These are phyloP conservation scores for Dorcoceras hygrometricum DNA, from an alignment of 257 asterid genomes.

Conservation along the genomic window DNA sequence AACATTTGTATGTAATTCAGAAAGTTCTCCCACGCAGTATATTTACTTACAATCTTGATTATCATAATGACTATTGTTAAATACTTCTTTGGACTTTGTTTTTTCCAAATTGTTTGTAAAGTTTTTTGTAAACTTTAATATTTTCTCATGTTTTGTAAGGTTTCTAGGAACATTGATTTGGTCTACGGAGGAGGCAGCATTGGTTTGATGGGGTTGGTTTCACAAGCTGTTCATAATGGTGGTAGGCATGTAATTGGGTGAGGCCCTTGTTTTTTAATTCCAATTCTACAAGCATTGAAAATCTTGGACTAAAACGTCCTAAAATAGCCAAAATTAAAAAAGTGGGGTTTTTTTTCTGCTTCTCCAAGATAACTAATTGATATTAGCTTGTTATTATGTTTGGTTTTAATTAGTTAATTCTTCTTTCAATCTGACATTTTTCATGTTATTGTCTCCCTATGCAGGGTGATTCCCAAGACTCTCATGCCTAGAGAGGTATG, in stretches of 20 bases:
- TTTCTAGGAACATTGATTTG: constrained; percentile 55
- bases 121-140: not conserved
- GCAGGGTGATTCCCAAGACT: constrained; percentile 99
- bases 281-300: constrained; percentile 10
- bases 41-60: not conserved
- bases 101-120: too few relatives aligned
- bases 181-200: constrained; percentile 66
- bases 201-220: constrained; percentile 57
- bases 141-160: constrained; percentile 29
- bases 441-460: constrained; percentile 64
- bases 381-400: constrained; percentile 6
- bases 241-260: constrained; percentile 60
- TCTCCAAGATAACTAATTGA: not conserved
- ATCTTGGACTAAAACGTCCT: not conserved
- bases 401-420: constrained; percentile 6
- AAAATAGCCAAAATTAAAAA: not conserved
- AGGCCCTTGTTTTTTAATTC: constrained; percentile 23
- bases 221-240: constrained; percentile 60
- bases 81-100: not conserved
- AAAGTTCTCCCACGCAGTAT: not conserved
- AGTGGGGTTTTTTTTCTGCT: too few relatives aligned
- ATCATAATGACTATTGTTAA: not conserved
- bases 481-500: constrained; percentile 99
- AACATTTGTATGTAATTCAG: not conserved
- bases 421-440: constrained; percentile 39